These are phyloP conservation scores for Microsporum canis DNA, from an alignment of 2,329 filamentous ascomycete genomes.

Conservation along the genomic window DNA sequence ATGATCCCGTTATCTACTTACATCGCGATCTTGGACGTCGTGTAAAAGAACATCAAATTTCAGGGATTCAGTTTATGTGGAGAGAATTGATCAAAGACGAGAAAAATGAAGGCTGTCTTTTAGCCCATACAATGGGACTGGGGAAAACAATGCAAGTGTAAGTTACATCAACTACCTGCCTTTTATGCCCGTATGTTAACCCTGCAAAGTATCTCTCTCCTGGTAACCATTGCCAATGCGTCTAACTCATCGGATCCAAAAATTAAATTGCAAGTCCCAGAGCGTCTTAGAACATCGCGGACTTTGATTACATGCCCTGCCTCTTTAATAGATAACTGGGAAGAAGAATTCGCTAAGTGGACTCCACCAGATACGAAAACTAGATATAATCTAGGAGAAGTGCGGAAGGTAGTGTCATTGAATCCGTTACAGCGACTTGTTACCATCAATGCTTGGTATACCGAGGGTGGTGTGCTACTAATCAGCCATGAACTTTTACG, in stretches of 20 bases:
- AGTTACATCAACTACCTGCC: conserved; percentile 18
- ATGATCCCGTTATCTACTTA: conserved; percentile 41
- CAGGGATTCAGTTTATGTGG: conserved; percentile 81
- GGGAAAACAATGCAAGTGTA: conserved; percentile 84
- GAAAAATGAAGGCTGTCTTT: conserved; percentile 59
- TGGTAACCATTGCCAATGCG: conserved; percentile 61
- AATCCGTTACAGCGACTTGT: conserved; percentile 30
- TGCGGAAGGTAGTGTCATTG: conserved; percentile 46
- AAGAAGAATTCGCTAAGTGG: conserved; percentile 65
- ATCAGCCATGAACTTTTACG: conserved; percentile 62
- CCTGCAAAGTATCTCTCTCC: conserved; percentile 53
- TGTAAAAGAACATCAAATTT: conserved; percentile 71
- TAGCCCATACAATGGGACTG: conserved; percentile 84
- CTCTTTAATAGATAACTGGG: conserved; percentile 68
- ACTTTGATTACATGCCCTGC: conserved; percentile 67
- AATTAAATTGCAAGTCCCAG: conserved; percentile 56
- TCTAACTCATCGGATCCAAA: conserved; percentile 46
- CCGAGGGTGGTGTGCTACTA: conserved; percentile 59
- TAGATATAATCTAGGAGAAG: conserved; percentile 40
- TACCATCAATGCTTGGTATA: conserved; percentile 49
- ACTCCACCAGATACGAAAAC: conserved; percentile 34
- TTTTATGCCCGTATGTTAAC: not conserved
- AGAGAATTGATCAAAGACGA: conserved; percentile 59
- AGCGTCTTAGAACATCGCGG: conserved; percentile 49
- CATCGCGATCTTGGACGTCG: conserved; percentile 49